Percentiles rank a stretch among this genome's conserved stretches.
phyloP scores from a whole-genome alignment of 2,329 filamentous ascomycete species.

The Aspergillus sp. region DNA sequence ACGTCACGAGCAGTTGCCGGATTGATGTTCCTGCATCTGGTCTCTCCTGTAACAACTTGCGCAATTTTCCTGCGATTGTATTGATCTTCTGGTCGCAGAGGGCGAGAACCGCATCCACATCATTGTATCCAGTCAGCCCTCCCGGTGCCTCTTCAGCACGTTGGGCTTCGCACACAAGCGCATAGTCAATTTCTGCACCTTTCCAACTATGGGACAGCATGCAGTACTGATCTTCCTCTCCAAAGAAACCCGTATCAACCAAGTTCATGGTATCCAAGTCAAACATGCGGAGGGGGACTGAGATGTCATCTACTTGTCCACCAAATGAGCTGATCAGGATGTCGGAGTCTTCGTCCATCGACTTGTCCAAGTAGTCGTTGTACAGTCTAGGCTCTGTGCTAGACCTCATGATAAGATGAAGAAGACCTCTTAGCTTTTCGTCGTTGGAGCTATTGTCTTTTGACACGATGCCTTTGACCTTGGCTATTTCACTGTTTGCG shows the following conservation, averaged over 20 bases:
- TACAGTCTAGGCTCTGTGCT: not conserved
- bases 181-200: constrained; percentile 32
- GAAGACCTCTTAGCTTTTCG: constrained; percentile 7
- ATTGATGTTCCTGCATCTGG: not conserved
- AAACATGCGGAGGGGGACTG: constrained; percentile 35
- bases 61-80: not conserved
- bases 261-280: constrained; percentile 36
- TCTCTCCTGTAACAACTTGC: not conserved
- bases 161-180: constrained; percentile 29
- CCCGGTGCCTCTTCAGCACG: not conserved
- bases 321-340: not conserved
- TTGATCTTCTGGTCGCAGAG: not conserved
- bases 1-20: not conserved
- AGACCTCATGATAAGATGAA: not conserved
- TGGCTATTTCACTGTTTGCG: not conserved
- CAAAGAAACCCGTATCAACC: constrained; percentile 28
- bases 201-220: constrained; percentile 43
- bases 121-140: not conserved
- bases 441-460: not conserved
- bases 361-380: not conserved
- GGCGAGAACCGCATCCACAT: not conserved
- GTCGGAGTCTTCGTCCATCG: not conserved
- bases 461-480: not conserved
- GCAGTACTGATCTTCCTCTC: constrained; percentile 33
- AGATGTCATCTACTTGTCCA: not conserved